These are phyloP conservation scores for Scheffersomyces ergatensis DNA, from an alignment of 805 yeast species.

Conservation along the genomic window DNA sequence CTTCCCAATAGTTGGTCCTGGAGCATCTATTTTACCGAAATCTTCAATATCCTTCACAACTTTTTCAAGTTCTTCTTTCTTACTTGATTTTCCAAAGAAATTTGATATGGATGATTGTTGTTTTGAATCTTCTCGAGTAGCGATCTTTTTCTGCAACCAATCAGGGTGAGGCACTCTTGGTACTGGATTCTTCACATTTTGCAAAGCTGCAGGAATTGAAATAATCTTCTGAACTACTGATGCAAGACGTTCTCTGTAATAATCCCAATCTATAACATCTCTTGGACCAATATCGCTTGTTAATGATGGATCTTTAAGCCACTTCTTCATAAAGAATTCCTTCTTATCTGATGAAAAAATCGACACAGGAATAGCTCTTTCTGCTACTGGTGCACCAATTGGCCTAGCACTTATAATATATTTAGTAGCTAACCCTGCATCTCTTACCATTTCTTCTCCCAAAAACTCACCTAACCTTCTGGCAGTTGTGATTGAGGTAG, in stretches of 20 bases:
- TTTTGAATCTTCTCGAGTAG: slow-evolving; percentile 57
- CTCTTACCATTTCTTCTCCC: slow-evolving; percentile 95
- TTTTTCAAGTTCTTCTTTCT: slow-evolving; percentile 36
- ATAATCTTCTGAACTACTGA: slow-evolving; percentile 93
- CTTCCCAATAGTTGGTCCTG: slow-evolving; percentile 36
- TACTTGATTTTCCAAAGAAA: slow-evolving; percentile 51
- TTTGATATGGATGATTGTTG: slow-evolving; percentile 66
- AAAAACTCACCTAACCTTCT: slow-evolving; percentile 88
- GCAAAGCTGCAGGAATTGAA: slow-evolving; percentile 96
- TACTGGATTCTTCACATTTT: slow-evolving; percentile 84
- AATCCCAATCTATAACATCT: slow-evolving; percentile 87
- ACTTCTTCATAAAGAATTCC: slow-evolving; percentile 70
- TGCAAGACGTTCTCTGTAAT: slow-evolving; percentile 85
- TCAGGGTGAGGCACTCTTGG: slow-evolving; percentile 93
- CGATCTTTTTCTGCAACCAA: slow-evolving; percentile 75
- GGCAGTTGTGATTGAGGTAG: slow-evolving; percentile 96
- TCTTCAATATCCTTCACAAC: slow-evolving; percentile 72
- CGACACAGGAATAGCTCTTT: slow-evolving; percentile 94
- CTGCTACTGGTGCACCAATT: slow-evolving; percentile 84
- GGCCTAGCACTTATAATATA: slow-evolving; percentile 88
- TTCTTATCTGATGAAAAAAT: slow-evolving; percentile 90
- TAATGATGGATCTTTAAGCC: slow-evolving; percentile 79
- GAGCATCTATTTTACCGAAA: slow-evolving; percentile 40
- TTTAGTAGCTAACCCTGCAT: slow-evolving; percentile 92
- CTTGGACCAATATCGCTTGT: slow-evolving; percentile 79